phyloP scores from a whole-genome alignment of 129 eudicot species.

The Tagetes patula region DNA sequence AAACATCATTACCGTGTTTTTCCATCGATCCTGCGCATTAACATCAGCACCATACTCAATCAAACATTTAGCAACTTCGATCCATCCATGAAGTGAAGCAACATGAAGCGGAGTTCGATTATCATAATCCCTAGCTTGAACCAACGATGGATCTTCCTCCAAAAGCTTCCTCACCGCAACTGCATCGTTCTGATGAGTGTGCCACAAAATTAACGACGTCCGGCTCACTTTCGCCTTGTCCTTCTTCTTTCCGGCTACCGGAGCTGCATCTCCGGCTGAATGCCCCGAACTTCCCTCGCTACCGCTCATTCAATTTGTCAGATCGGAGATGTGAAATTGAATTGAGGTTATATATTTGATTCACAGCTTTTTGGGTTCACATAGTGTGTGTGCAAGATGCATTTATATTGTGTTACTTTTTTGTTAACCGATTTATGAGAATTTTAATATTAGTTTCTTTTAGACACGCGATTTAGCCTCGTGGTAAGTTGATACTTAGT shows the following conservation, averaged over 20 bases:
- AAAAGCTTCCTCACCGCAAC: slow-evolving; percentile 70
- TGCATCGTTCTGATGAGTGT: slow-evolving; percentile 89
- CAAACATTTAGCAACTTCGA: slow-evolving; percentile 77
- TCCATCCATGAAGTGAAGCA: slow-evolving; percentile 93
- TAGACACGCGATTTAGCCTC: no score
- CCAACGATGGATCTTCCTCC: slow-evolving; percentile 75
- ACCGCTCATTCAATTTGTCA: slow-evolving; percentile 54
- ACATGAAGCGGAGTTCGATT: slow-evolving; percentile 90
- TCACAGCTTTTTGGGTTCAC: slow-evolving; percentile 16
- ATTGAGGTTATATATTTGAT: slow-evolving; percentile 12
- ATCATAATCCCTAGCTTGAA: slow-evolving; percentile 86
- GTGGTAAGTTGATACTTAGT: no score
- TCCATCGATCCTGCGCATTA: slow-evolving; percentile 97
- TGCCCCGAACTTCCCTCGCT: slow-evolving; percentile 82
- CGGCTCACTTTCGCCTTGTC: slow-evolving; percentile 83
- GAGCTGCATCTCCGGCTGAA: slow-evolving; percentile 44
- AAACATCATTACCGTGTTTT: slow-evolving; percentile 58
- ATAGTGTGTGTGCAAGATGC: background rate
- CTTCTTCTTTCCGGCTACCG: slow-evolving; percentile 51
- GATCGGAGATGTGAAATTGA: slow-evolving; percentile 26
- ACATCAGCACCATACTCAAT: slow-evolving; percentile 84
- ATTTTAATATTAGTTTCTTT: background rate
- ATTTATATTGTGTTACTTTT: slow-evolving; percentile 5
- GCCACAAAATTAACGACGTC: slow-evolving; percentile 88
- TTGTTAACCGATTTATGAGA: slow-evolving; percentile 25